Evolutionary conservation across 768 basidiomycete genomes (phyloP), one percentile per base, ranked within the genome.

Genomic region (Dendrothele bispora): DNA sequence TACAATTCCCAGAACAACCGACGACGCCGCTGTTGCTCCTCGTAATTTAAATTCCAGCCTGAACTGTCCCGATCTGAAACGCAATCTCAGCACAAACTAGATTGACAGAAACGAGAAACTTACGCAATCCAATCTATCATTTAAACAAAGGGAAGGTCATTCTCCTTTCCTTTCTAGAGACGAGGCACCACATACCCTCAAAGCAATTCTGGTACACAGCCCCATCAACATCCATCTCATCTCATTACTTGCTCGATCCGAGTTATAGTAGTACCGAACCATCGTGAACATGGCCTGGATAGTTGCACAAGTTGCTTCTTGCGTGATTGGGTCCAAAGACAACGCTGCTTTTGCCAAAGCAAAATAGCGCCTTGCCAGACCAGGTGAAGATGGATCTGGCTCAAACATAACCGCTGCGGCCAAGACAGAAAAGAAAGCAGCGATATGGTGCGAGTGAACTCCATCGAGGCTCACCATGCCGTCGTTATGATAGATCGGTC

Each of bases 1-100:
- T 69, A 76, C 7, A 79, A 59, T 47, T 80, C 79, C 79, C 79
- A 81, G 57, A 80, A 81, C 30, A 79, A 45, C 32, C 66, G 57
- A 41, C 80, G 68, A 27, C 72, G 59, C 26, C 75, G 63, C 50
- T 79, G 75, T 3, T 73, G 55, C 49, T 80, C 79, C 17, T 70
- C 71, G 5, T 61, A 51, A 14, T 64, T 62, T 20, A 81, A 65
- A 51, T 71, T 72, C 76, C 75, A 78, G 2, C 66, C 66, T 15
- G 70, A 69, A 49, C 73, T 72, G 54, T 80, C 79, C 27, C 79
- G 73, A 54, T 80, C 80, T 80, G 52, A 45, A 21, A 15, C 12
- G 51, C 22, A 27, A 49, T n/a, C 32, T 43, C 12, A 42, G 38
- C 21, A 24, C 30, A 27, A 39, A 28, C n/a, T n/a, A 39, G 38